Conservation (phyloP, 257 asterid genomes). For the Thymus quinquecostatus region DNA sequence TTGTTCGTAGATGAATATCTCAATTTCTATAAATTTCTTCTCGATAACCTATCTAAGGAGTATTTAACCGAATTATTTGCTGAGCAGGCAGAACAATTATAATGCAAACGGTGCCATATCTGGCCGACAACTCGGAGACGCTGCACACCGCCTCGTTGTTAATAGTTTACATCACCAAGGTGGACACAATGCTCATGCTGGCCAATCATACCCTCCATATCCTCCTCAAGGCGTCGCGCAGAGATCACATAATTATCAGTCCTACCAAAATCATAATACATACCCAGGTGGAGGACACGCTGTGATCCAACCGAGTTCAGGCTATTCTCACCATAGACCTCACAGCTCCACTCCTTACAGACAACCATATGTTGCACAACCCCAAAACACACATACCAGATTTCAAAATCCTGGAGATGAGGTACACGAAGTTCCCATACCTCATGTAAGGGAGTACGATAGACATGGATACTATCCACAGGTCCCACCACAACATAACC, state of each 20-base stretch:
- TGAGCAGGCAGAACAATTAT: slow-evolving; percentile 48
- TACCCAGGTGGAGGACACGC: slow-evolving; percentile 45
- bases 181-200: slow-evolving; percentile 40
- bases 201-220: slow-evolving; percentile 45
- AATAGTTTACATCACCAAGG: slow-evolving; percentile 65
- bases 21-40: neutral
- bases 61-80: slow-evolving; percentile 14
- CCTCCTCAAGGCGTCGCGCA: slow-evolving; percentile 43
- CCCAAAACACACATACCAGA: slow-evolving; percentile 44
- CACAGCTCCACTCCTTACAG: slow-evolving; percentile 40
- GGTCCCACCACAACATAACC: slow-evolving; percentile 45
- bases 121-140: slow-evolving; percentile 86
- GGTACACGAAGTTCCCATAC: slow-evolving; percentile 31
- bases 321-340: slow-evolving; percentile 57
- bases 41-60: slow-evolving; percentile 8
- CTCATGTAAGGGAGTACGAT: slow-evolving; percentile 45
- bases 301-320: slow-evolving; percentile 33
- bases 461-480: slow-evolving; percentile 52
- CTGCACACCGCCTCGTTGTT: slow-evolving; percentile 85
- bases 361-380: slow-evolving; percentile 48
- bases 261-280: slow-evolving; percentile 38
- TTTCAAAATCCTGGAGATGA: slow-evolving; percentile 42
- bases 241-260: slow-evolving; percentile 34
- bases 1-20: slow-evolving; percentile 20
- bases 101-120: slow-evolving; percentile 52